Percentiles rank a stretch among this genome's conserved stretches.
Evolutionary conservation across 495 filamentous ascomycete species (phyloP).

Genomic region (Stereocaulon alpinum): DNA sequence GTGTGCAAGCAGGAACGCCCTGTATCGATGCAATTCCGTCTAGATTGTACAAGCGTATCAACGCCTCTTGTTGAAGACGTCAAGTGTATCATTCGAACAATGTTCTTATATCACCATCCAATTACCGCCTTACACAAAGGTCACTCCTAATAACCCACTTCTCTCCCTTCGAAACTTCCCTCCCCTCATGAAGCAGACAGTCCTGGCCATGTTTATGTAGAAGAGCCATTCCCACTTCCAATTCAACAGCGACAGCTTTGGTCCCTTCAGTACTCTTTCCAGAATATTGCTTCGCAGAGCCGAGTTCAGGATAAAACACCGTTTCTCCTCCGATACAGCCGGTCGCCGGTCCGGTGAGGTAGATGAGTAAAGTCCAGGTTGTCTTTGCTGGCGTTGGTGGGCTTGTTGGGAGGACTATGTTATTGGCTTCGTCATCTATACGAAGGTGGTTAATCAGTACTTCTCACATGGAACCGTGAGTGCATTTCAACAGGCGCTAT

Average conservation of each 20-base stretch:
- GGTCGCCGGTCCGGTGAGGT: conserved; percentile 59
- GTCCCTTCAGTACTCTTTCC: conserved; percentile 37
- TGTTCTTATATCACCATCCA: neutral
- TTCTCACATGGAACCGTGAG: neutral
- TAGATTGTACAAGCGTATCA: too few species aligned
- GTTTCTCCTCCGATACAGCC: conserved; percentile 78
- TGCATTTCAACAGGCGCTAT: neutral
- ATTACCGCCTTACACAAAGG: conserved; percentile 57
- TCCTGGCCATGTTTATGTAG: conserved; percentile 83
- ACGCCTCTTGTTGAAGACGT: neutral
- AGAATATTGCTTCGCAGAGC: conserved; percentile 38
- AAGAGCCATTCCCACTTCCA: conserved; percentile 72
- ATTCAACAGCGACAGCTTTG: conserved; percentile 53
- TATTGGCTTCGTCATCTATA: conserved; percentile 71
- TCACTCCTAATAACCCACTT: conserved; percentile 93
- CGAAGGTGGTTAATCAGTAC: conserved; percentile 8
- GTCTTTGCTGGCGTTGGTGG: conserved; percentile 54
- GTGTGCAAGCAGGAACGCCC: too few species aligned
- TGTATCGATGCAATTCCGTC: too few species aligned
- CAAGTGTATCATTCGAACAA: neutral
- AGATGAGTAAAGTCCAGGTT: conserved; percentile 88
- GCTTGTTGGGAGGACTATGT: conserved; percentile 43
- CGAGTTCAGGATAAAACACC: conserved; percentile 69
- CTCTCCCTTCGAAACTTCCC: conserved; percentile 66
- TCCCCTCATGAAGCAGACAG: conserved; percentile 84